These are phyloP conservation scores for Solidago caesia DNA, from an alignment of 129 eudicot species.

Conservation along the genomic window DNA sequence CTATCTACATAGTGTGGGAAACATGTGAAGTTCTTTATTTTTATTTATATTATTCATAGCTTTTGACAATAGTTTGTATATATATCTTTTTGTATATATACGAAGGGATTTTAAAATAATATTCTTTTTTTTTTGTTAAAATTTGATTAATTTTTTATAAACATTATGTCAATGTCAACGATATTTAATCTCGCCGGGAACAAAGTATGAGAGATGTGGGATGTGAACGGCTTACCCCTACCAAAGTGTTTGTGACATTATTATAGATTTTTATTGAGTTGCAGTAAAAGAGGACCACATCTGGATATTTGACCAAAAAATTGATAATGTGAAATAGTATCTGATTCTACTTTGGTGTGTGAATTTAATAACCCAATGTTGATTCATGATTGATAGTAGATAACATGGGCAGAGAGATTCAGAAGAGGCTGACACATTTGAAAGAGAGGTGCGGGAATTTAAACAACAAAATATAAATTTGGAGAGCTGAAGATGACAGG, in stretches of 20 bases:
- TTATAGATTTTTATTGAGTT: slow-evolving; percentile 14
- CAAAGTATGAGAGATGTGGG: too few relatives aligned
- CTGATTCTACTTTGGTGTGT: slow-evolving; percentile 26
- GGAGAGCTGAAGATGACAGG: slow-evolving; percentile 35
- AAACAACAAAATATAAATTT: slow-evolving; percentile 16
- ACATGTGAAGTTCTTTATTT: slow-evolving; percentile 25
- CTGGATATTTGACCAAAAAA: slow-evolving; percentile 31
- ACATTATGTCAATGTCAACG: too few relatives aligned
- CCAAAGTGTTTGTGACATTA: not conserved
- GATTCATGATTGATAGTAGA: slow-evolving; percentile 47
- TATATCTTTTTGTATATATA: not conserved
- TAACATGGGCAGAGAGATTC: slow-evolving; percentile 65
- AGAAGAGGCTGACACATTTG: slow-evolving; percentile 44
- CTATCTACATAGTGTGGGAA: slow-evolving; percentile 12
- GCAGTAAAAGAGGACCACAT: slow-evolving; percentile 35
- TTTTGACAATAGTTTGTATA: slow-evolving; percentile 2
- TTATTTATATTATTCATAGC: slow-evolving; percentile 5
- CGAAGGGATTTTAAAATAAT: not conserved
- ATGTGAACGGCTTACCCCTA: too few relatives aligned
- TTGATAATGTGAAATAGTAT: slow-evolving; percentile 22
- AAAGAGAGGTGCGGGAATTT: slow-evolving; percentile 40
- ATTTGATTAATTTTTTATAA: too few relatives aligned
- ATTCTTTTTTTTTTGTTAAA: not conserved
- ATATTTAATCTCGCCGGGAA: too few relatives aligned
- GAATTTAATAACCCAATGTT: slow-evolving; percentile 34